Evolutionary conservation across 164 flowering plant genomes (phyloP).

Genomic region (Aristolochia californica): DNA sequence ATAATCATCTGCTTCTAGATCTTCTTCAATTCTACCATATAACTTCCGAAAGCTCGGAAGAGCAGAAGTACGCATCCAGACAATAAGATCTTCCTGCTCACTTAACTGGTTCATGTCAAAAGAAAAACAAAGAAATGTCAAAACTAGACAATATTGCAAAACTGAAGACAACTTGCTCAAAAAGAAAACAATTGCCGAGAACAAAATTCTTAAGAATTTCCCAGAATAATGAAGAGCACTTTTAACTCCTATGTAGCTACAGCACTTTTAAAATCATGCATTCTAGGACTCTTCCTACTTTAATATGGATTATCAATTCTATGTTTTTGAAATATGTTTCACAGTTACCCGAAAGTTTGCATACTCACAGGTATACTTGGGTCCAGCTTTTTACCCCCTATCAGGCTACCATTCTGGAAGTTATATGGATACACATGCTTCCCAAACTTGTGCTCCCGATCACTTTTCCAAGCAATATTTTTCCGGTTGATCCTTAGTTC

Average conservation of each 20-base stretch:
- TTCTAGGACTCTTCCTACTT: too few relatives aligned
- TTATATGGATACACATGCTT: slow-evolving; percentile 73
- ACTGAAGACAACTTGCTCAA: too few relatives aligned
- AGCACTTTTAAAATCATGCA: not conserved
- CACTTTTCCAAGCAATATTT: slow-evolving; percentile 83
- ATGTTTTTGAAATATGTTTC: too few relatives aligned
- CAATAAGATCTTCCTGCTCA: slow-evolving; percentile 84
- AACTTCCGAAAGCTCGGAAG: slow-evolving; percentile 82
- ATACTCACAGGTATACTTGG: slow-evolving; percentile 60
- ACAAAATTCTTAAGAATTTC: too few relatives aligned
- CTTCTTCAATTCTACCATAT: slow-evolving; percentile 77
- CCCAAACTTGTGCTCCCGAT: slow-evolving; percentile 74
- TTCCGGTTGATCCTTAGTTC: slow-evolving; percentile 48
- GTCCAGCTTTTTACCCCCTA: slow-evolving; percentile 75
- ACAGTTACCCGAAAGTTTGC: not conserved
- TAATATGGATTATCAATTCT: too few relatives aligned
- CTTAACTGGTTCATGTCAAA: slow-evolving; percentile 38
- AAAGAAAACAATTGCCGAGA: too few relatives aligned
- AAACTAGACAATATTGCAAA: not conserved
- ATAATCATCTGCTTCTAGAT: slow-evolving; percentile 49
- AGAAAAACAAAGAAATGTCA: slow-evolving; percentile 7
- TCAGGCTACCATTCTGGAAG: slow-evolving; percentile 70
- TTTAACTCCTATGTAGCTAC: not conserved
- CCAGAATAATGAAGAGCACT: not conserved
- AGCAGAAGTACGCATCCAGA: slow-evolving; percentile 95